phyloP scores from a whole-genome alignment of 2,329 filamentous ascomycete species.

The Neopestalotiopsis clavispora region DNA sequence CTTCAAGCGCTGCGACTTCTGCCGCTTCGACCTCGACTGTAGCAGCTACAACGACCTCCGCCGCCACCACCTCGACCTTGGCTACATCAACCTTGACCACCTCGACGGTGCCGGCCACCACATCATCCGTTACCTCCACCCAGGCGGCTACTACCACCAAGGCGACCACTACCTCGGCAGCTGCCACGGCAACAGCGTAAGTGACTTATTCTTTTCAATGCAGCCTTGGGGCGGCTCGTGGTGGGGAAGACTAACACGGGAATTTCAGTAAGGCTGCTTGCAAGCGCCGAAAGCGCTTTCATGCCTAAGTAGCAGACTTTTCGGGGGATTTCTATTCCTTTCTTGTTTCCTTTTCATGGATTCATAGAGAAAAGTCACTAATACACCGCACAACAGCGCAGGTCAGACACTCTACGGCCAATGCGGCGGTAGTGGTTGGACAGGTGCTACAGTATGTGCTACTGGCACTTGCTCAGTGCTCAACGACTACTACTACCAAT shows the following conservation, averaged over 20 bases:
- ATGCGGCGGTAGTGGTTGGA: slow-evolving; percentile 7
- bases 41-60: neutral
- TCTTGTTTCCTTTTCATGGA: slow-evolving; percentile 4
- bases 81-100: neutral
- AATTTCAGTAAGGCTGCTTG: slow-evolving; percentile 11
- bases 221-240: slow-evolving; percentile 2
- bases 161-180: neutral
- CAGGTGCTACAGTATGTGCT: slow-evolving; percentile 9
- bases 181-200: slow-evolving; percentile 10
- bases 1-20: neutral
- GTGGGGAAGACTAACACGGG: neutral
- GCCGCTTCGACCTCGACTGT: neutral
- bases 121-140: neutral
- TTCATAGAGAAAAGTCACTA: slow-evolving; percentile 8
- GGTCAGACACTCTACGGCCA: slow-evolving; percentile 12
- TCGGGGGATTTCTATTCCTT: neutral
- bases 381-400: neutral
- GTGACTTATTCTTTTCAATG: neutral
- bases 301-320: neutral
- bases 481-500: slow-evolving; percentile 15
- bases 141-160: neutral
- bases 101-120: slow-evolving; percentile 1
- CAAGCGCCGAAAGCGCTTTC: slow-evolving; percentile 6
- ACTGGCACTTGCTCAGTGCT: slow-evolving; percentile 7
- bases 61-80: neutral